Conservation (phyloP, 2,329 filamentous ascomycete genomes). For the Aspergillus sp. region DNA sequence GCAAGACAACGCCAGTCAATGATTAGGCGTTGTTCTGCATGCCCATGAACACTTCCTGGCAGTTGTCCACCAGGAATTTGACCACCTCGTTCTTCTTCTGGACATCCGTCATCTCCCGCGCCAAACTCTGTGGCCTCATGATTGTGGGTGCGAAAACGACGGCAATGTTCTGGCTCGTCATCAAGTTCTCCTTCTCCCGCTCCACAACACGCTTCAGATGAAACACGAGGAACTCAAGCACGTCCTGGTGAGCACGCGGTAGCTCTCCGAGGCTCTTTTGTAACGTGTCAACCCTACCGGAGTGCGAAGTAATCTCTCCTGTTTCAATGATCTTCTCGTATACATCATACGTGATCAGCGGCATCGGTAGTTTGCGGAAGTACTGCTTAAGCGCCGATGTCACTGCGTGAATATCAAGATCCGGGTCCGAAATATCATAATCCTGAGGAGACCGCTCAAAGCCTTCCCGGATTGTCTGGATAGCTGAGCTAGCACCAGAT, state of each 20-base stretch:
- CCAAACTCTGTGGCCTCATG: slow-evolving; percentile 85
- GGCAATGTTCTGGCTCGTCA: slow-evolving; percentile 94
- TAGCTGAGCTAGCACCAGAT: slow-evolving; percentile 87
- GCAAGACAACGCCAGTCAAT: neutral
- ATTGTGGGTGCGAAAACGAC: slow-evolving; percentile 98
- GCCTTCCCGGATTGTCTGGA: slow-evolving; percentile 85
- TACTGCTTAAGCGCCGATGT: slow-evolving; percentile 97
- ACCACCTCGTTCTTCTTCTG: slow-evolving; percentile 88
- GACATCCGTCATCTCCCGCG: slow-evolving; percentile 95
- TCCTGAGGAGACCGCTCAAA: slow-evolving; percentile 77
- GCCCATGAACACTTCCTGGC: slow-evolving; percentile 70
- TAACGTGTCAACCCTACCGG: slow-evolving; percentile 70
- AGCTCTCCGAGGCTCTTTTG: slow-evolving; percentile 73
- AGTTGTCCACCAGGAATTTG: slow-evolving; percentile 91
- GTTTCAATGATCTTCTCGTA: slow-evolving; percentile 83
- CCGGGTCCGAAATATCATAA: slow-evolving; percentile 89
- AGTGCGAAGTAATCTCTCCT: slow-evolving; percentile 61
- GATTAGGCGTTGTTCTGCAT: slow-evolving; percentile 28
- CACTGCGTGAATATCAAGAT: slow-evolving; percentile 92
- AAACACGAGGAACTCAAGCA: slow-evolving; percentile 89
- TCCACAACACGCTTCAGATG: slow-evolving; percentile 85
- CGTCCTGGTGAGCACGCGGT: slow-evolving; percentile 80
- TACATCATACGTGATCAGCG: slow-evolving; percentile 86
- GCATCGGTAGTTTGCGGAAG: slow-evolving; percentile 86
- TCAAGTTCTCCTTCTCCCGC: slow-evolving; percentile 82